Base-by-base conservation (phyloP, 2,329 filamentous ascomycete species). In the Juglanconis sp. region DNA sequence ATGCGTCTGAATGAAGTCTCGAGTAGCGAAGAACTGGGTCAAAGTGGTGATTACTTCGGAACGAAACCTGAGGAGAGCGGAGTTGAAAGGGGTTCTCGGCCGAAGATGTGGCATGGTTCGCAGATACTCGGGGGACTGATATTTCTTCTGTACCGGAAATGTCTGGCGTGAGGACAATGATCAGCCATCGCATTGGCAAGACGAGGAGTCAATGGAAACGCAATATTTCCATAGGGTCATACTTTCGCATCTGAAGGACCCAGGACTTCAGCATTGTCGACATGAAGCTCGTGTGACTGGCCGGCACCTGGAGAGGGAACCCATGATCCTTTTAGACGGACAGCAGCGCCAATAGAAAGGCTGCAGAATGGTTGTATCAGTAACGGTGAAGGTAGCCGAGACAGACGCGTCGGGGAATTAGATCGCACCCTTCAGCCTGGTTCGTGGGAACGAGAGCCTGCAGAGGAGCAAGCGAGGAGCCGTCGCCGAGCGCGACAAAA, bases 91-190 rank as follows among this genome's bases (percentile, higher is more conserved):
- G 17, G 91, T 87, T 68, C 94, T 89, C 65, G 90, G 78, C 60
- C 95, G 89, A 61, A 99, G 81, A 76, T 99, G 95, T 53, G 94
- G 92, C 56, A 96, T 83, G 11, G 89, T 90, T 61, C 95, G 89
- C 63, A 99, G 84, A 73, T 89, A 98, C 71, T 98, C 94, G 54
- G 89, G 81, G 5, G 88, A 91, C 68, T 97, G 93, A 68, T 95
- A 96, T 76, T 98, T 98, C 76, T 96, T 96, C 76, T 99, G 95
- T 31, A 99, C 86, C 3, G 95, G 95, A 71, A 91, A 96, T 64
- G 88, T 90, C 90, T 98, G 69, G 34, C 60, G 62, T 64, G 58
- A 31, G 53, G 36, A 48, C 10, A 8, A 38, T 31, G 13, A 32
- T 54, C 52, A 61, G 56, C 49, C 61, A 67, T 60, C 36, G 57